Conservation (phyloP, 768 basidiomycete species). For the Punctularia strigosozonata region DNA sequence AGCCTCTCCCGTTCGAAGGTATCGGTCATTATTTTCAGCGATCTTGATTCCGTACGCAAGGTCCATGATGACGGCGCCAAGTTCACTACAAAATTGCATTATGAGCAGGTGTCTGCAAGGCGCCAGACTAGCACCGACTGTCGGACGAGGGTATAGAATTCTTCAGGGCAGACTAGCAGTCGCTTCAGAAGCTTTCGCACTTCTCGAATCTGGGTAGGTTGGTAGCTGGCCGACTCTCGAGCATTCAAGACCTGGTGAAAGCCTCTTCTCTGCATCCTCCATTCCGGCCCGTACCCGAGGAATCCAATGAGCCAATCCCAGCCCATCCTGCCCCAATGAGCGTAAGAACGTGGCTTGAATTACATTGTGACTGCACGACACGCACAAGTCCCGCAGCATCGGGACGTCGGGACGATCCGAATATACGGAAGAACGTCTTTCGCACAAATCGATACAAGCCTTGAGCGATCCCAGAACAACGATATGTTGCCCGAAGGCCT, state of each 20-base stretch:
- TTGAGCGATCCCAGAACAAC: neutral
- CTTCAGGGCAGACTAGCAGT: neutral
- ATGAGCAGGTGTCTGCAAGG: too few relatives aligned
- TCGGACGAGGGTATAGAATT: neutral
- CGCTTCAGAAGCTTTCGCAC: neutral
- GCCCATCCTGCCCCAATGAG: too few relatives aligned
- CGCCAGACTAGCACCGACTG: too few relatives aligned
- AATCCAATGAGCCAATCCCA: slow-evolving; percentile 35
- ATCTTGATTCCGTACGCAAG: slow-evolving; percentile 23
- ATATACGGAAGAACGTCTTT: neutral
- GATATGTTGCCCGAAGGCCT: neutral
- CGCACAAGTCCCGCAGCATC: neutral
- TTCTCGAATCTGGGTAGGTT: neutral
- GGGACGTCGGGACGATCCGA: neutral
- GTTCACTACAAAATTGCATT: neutral
- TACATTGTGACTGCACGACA: too few relatives aligned
- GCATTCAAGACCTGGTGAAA: slow-evolving; percentile 31
- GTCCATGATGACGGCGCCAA: slow-evolving; percentile 41
- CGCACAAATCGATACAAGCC: neutral
- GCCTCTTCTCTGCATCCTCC: slow-evolving; percentile 24
- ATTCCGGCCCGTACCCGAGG: slow-evolving; percentile 24
- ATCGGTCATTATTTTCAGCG: slow-evolving; percentile 28
- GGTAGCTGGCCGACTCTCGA: too few relatives aligned
- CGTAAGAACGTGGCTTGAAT: too few relatives aligned
- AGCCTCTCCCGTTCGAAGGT: slow-evolving; percentile 39